phyloP scores from a whole-genome alignment of 495 filamentous ascomycete species.

The Melanomma pulvis-pyrius region DNA sequence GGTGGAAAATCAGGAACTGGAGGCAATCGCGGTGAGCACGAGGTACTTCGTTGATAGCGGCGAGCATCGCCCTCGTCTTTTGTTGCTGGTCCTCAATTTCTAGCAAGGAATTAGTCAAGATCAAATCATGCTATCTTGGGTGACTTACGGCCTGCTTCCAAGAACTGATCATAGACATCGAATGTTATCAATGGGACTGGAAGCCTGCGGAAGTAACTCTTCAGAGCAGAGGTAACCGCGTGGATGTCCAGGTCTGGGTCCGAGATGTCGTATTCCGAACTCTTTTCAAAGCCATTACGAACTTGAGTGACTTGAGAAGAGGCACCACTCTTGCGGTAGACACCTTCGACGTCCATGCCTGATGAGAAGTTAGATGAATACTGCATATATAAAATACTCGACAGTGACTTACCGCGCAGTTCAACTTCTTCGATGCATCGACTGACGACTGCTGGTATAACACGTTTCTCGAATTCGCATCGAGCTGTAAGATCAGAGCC shows the following conservation, averaged over 20 bases:
- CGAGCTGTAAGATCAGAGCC: constrained; percentile 87
- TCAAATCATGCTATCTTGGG: neutral
- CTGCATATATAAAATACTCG: neutral
- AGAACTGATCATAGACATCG: constrained; percentile 85
- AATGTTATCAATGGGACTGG: constrained; percentile 90
- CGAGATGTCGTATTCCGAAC: constrained; percentile 83
- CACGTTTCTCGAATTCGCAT: constrained; percentile 83
- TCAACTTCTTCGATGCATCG: constrained; percentile 98
- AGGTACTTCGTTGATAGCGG: constrained; percentile 75
- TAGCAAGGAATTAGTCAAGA: constrained; percentile 37
- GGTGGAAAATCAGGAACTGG: constrained; percentile 92
- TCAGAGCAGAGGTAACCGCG: constrained; percentile 90
- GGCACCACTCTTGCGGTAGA: constrained; percentile 96
- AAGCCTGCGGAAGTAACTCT: constrained; percentile 96
- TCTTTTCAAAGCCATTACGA: constrained; percentile 85
- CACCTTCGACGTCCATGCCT: constrained; percentile 98
- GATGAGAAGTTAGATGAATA: neutral
- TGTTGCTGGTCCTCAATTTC: constrained; percentile 59
- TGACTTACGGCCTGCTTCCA: constrained; percentile 73
- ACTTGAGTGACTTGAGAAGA: constrained; percentile 83
- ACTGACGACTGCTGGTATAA: constrained; percentile 86
- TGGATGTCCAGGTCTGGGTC: constrained; percentile 94
- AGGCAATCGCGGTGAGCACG: constrained; percentile 82
- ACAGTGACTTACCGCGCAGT: constrained; percentile 61
- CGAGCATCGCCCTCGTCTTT: constrained; percentile 68